phyloP scores from a whole-genome alignment of 2,329 filamentous ascomycete species.

The Aspergillus pseudoviridinutans region DNA sequence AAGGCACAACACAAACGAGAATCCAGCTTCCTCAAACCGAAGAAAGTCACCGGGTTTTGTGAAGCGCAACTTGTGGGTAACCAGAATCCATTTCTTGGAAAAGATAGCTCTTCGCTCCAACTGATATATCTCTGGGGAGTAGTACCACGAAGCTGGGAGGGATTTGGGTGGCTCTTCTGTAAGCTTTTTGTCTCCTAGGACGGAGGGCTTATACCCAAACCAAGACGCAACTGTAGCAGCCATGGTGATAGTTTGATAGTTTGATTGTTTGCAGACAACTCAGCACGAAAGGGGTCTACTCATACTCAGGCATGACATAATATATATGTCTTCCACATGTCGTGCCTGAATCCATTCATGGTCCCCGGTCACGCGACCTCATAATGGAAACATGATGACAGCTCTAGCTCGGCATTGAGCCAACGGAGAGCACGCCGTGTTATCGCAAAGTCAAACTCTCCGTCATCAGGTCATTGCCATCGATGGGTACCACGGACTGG shows the following conservation, averaged over 20 bases:
- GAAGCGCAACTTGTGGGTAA: slow-evolving; percentile 42
- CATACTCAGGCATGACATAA: background rate
- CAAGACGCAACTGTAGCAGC: background rate
- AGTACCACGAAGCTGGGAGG: slow-evolving; percentile 48
- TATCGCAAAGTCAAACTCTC: background rate
- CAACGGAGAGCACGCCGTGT: background rate
- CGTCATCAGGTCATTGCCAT: background rate
- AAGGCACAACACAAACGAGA: slow-evolving; percentile 50
- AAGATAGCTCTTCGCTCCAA: slow-evolving; percentile 53
- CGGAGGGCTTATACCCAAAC: background rate
- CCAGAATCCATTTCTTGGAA: slow-evolving; percentile 45
- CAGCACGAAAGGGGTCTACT: background rate
- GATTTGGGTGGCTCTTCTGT: slow-evolving; percentile 17
- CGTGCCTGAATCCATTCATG: background rate
- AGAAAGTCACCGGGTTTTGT: slow-evolving; percentile 53
- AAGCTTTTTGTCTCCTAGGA: background rate
- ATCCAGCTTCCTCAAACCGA: slow-evolving; percentile 54
- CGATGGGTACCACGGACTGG: background rate
- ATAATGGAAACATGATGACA: background rate
- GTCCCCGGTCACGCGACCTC: background rate
- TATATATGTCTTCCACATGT: background rate
- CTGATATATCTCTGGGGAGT: slow-evolving; percentile 40
- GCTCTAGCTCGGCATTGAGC: background rate
- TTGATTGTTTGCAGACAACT: background rate
- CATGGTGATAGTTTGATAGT: background rate